A percentile compares a stretch with the other conserved stretches of the same genome.
phyloP scores from a whole-genome alignment of 2,329 filamentous ascomycete genomes.

The Fusarium sp. region DNA sequence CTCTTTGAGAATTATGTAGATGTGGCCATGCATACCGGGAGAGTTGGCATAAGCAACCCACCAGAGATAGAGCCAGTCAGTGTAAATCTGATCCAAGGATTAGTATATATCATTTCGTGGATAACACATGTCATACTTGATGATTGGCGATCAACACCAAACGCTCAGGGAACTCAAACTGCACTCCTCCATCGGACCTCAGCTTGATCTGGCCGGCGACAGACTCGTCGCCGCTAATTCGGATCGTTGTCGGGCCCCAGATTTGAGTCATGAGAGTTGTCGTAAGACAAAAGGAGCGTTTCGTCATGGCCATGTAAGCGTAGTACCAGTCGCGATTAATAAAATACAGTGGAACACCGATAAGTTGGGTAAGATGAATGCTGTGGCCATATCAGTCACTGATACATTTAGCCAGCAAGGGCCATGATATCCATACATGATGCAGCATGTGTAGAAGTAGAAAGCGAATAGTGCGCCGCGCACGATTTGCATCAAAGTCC shows the following conservation, averaged over 20 bases:
- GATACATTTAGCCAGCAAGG: not conserved
- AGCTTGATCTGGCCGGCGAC: slow-evolving; percentile 81
- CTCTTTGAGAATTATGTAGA: slow-evolving; percentile 93
- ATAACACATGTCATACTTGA: slow-evolving; percentile 68
- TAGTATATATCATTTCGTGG: not conserved
- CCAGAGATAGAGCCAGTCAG: slow-evolving; percentile 94
- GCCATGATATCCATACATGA: slow-evolving; percentile 65
- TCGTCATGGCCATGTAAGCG: slow-evolving; percentile 89
- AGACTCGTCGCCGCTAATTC: slow-evolving; percentile 86
- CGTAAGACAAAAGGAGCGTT: slow-evolving; percentile 84
- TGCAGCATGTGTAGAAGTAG: slow-evolving; percentile 66
- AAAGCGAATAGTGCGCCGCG: slow-evolving; percentile 66
- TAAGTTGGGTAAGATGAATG: slow-evolving; percentile 79
- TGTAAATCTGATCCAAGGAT: slow-evolving; percentile 73
- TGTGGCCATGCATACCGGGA: slow-evolving; percentile 84
- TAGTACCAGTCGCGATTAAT: slow-evolving; percentile 85
- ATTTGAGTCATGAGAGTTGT: slow-evolving; percentile 86
- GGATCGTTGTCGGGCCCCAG: slow-evolving; percentile 87
- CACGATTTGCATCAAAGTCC: slow-evolving; percentile 64
- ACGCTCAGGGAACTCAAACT: slow-evolving; percentile 85
- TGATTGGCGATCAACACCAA: slow-evolving; percentile 90
- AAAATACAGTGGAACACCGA: slow-evolving; percentile 83
- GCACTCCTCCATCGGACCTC: slow-evolving; percentile 78
- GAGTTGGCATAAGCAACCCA: slow-evolving; percentile 88
- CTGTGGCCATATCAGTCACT: slow-evolving; percentile 55